Evolutionary conservation across 495 filamentous ascomycete species (phyloP).

Genomic region (Talaromyces nanjingensis): DNA sequence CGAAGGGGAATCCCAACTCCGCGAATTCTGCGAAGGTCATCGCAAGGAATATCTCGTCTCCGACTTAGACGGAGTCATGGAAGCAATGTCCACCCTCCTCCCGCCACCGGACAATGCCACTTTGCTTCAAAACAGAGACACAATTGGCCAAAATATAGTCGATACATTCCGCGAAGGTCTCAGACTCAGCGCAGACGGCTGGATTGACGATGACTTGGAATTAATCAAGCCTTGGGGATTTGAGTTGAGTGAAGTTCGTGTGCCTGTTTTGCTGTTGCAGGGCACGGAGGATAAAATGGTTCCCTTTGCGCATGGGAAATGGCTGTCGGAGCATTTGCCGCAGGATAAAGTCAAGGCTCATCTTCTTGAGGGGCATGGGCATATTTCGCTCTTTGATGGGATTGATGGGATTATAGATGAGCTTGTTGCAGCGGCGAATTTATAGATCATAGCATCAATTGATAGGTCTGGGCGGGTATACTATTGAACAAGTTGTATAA

Average conservation of each 20-base stretch:
- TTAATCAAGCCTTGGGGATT: not conserved
- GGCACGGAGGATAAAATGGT: conserved; percentile 5
- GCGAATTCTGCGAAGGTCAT: not conserved
- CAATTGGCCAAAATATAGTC: not conserved
- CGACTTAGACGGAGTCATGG: not conserved
- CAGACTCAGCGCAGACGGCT: not conserved
- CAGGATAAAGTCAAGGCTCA: conserved; percentile 5
- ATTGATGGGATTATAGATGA: conserved; percentile 4
- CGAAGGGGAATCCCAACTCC: not conserved
- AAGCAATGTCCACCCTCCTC: not conserved
- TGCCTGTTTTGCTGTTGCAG: not conserved
- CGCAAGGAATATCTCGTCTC: not conserved
- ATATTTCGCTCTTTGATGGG: not conserved
- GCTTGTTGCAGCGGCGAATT: not conserved
- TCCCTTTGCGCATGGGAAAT: conserved; percentile 3
- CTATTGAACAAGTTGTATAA: not conserved
- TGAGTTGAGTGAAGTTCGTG: conserved; percentile 1
- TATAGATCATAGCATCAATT: not conserved
- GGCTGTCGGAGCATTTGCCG: conserved; percentile 3
- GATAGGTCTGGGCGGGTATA: not conserved
- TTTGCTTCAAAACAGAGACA: not conserved
- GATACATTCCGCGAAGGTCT: not conserved
- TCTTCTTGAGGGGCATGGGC: conserved; percentile 2
- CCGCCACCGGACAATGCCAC: not conserved
- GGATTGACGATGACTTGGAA: conserved; percentile 6